These are phyloP conservation scores for Beauveria asiatica DNA, from an alignment of 2,329 filamentous ascomycete species.

Conservation along the genomic window DNA sequence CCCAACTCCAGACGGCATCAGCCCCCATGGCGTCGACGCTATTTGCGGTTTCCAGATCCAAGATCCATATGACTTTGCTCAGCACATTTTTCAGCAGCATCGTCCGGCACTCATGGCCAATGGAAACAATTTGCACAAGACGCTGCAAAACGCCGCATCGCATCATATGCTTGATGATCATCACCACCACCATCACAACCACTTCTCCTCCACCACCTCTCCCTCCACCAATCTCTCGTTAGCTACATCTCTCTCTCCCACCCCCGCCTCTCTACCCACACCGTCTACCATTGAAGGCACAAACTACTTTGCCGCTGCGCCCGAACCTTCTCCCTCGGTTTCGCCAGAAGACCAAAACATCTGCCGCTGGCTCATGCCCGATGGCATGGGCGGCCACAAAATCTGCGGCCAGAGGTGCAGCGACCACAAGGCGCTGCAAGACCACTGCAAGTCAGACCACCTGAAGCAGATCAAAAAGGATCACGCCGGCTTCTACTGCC, in stretches of 20 bases:
- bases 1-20: conserved; percentile 13
- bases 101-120: conserved; percentile 14
- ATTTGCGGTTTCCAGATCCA: conserved; percentile 23
- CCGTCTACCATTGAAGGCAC: conserved; percentile 19
- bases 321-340: conserved; percentile 14
- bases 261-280: conserved; percentile 22
- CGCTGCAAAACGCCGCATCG: conserved; percentile 4
- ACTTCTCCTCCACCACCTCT: conserved; percentile 18
- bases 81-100: conserved; percentile 24
- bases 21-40: conserved; percentile 13
- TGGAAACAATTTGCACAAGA: conserved; percentile 6
- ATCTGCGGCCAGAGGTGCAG: conserved; percentile 30
- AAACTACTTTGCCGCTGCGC: conserved; percentile 9
- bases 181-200: conserved; percentile 7
- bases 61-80: conserved; percentile 19
- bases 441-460: conserved; percentile 45
- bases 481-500: conserved; percentile 41
- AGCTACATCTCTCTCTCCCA: conserved; percentile 17
- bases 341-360: conserved; percentile 19
- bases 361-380: conserved; percentile 25
- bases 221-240: conserved; percentile 18
- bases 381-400: conserved; percentile 13
- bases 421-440: conserved; percentile 42
- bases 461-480: conserved; percentile 36
- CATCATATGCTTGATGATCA: conserved; percentile 2